phyloP scores from a whole-genome alignment of 495 filamentous ascomycete genomes.

The Aspergillus conjunctus region DNA sequence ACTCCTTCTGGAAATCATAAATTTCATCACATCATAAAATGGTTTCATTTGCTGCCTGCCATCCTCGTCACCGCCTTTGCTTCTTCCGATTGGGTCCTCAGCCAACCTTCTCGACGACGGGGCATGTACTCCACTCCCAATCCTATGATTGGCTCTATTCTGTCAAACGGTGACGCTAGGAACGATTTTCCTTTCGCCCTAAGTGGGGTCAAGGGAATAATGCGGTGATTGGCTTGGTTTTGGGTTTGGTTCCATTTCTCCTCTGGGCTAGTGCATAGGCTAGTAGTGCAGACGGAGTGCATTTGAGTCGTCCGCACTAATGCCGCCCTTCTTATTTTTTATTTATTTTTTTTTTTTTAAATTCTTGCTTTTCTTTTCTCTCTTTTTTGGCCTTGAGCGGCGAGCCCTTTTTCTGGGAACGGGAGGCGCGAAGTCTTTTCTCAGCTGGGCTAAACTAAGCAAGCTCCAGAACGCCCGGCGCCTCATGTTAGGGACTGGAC shows the following conservation, averaged over 20 bases:
- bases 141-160: constrained; percentile 20
- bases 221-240: constrained; percentile 19
- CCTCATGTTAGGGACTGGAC: not conserved
- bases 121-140: constrained; percentile 22
- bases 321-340: constrained; percentile 13
- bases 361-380: constrained; percentile 6
- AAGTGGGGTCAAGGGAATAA: constrained; percentile 25
- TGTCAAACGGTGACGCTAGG: constrained; percentile 44
- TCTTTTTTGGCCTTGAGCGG: not conserved
- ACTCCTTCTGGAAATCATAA: not conserved
- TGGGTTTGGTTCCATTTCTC: constrained; percentile 16
- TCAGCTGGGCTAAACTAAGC: not conserved
- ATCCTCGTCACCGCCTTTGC: constrained; percentile 4
- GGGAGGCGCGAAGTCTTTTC: not conserved
- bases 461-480: not conserved
- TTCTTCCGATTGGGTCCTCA: constrained; percentile 26
- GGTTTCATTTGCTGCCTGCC: not conserved
- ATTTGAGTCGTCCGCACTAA: not conserved
- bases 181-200: constrained; percentile 35
- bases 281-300: not conserved
- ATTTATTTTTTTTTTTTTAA: constrained; percentile 12
- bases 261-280: constrained; percentile 17
- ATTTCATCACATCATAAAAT: too few relatives aligned
- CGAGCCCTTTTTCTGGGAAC: not conserved
- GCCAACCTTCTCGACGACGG: constrained; percentile 24